Percentiles rank a stretch among this genome's conserved stretches.
phyloP scores from a whole-genome alignment of 2,329 filamentous ascomycete genomes.

The Ophiostoma quercus region DNA sequence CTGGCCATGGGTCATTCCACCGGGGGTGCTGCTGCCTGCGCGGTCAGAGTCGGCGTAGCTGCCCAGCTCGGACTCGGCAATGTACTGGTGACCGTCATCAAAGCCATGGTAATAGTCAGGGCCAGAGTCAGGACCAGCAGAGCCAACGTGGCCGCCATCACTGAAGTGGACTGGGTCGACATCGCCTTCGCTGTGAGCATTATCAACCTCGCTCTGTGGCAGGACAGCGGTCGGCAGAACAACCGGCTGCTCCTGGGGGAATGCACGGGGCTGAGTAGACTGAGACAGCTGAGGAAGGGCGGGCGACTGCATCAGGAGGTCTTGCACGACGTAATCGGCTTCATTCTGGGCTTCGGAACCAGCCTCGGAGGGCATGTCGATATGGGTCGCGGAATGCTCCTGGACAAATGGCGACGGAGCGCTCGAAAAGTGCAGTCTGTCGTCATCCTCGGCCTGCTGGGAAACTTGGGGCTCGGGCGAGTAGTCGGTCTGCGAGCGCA shows the following conservation, averaged over 20 bases:
- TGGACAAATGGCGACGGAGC: conserved; percentile 17
- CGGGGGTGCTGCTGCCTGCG: conserved; percentile 18
- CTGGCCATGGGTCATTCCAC: conserved; percentile 25
- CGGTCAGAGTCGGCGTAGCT: conserved; percentile 18
- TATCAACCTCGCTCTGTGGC: conserved; percentile 16
- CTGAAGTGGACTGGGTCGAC: conserved; percentile 7
- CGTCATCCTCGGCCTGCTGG: neutral
- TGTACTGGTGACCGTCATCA: neutral
- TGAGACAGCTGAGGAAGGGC: neutral
- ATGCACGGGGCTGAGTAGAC: neutral
- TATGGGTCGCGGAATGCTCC: conserved; percentile 2
- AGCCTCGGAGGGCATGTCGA: conserved; percentile 1
- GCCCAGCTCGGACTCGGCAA: conserved; percentile 30
- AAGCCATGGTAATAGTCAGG: neutral
- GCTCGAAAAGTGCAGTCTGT: conserved; percentile 18
- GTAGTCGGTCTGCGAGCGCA: conserved; percentile 2
- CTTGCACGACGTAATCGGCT: neutral
- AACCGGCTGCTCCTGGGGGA: neutral
- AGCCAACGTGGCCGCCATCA: neutral
- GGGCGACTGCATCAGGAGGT: neutral
- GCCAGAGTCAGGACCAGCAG: neutral
- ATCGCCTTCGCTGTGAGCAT: conserved; percentile 5
- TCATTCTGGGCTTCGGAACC: neutral
- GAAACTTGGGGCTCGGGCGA: neutral
- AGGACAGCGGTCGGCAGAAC: neutral